A percentile compares a stretch with the other conserved stretches of the same genome.
These are phyloP conservation scores for Leishmania braziliensis DNA, from an alignment of 208 protist genomes.

Conservation along the genomic window DNA sequence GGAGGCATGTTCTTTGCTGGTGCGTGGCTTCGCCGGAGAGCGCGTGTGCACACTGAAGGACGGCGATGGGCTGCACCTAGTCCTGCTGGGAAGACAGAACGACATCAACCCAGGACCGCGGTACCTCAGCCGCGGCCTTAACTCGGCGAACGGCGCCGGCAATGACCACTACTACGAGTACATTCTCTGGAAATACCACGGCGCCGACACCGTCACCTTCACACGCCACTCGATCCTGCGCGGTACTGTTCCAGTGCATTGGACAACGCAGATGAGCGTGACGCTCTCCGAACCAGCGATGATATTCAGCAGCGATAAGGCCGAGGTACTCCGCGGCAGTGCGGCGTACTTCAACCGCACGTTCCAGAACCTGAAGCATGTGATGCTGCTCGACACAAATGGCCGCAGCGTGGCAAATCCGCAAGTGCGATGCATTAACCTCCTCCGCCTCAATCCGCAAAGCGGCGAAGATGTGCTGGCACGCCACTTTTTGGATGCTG, in stretches of 20 bases:
- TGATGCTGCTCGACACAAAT: slow-evolving; percentile 64
- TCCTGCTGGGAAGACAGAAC: slow-evolving; percentile 78
- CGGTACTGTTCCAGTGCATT: slow-evolving; percentile 86
- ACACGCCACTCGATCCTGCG: slow-evolving; percentile 74
- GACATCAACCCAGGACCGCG: slow-evolving; percentile 83
- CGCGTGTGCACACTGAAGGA: slow-evolving; percentile 46
- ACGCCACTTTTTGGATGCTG: slow-evolving; percentile 68
- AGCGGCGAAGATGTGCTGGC: slow-evolving; percentile 67
- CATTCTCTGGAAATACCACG: slow-evolving; percentile 69
- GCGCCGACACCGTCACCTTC: slow-evolving; percentile 51
- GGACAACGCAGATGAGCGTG: slow-evolving; percentile 74
- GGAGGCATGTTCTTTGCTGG: slow-evolving; percentile 58
- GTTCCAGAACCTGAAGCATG: slow-evolving; percentile 50
- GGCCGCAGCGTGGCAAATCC: slow-evolving; percentile 29
- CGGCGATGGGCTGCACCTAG: slow-evolving; percentile 50
- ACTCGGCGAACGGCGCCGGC: slow-evolving; percentile 69
- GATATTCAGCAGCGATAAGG: slow-evolving; percentile 76
- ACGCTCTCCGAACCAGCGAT: slow-evolving; percentile 77
- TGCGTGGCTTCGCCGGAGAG: slow-evolving; percentile 77
- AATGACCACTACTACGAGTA: slow-evolving; percentile 92
- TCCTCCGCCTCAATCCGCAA: slow-evolving; percentile 74
- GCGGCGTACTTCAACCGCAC: slow-evolving; percentile 66
- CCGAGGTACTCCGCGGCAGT: slow-evolving; percentile 63
- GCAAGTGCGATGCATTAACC: slow-evolving; percentile 78
- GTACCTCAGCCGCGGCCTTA: slow-evolving; percentile 82